Evolutionary conservation across 1,284 basidiomycete species (phyloP), one percentile per base, ranked within the genome.

Genomic region (Cryptococcus depauperatus): DNA sequence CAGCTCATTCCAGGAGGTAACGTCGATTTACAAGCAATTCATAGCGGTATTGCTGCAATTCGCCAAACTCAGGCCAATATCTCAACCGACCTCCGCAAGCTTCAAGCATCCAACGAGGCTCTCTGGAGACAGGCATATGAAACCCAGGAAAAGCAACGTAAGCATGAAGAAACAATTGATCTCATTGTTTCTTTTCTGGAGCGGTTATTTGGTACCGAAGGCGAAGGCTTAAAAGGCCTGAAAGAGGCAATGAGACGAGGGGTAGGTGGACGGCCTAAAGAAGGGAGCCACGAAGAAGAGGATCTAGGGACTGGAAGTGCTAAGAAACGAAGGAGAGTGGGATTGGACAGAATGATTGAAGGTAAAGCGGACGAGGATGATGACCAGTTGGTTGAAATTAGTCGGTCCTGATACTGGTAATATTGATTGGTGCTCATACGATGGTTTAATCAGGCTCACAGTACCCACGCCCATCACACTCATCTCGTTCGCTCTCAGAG

Each of bases 121-220:
- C 71, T 98, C 4, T 98, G 93, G 92, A 82, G 90, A 61, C 91
- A 98, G 61, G 84, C 89, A 0, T 73, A 91, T 55, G 77, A 82
- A 30, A 81, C 86, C 3, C 74, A 86, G 8, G 80, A 84, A 55
- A 78, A 83, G 47, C 83, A 91, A 61, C 82, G 88, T 61, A 88
- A 87, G 60, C 90, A 95, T 57, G 85, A 95, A 61, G 92, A 97
- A 67, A 96, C 90, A n/a, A 91, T 97, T 63, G 91, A 95, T 64
- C 77, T 88, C 47, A 96, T 98, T 52, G 77, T 98, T 52, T 84
- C 89, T 50, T 97, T 98, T 71, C 73, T 98, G 41, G 91, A 90
- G 16, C 83, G 89, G 23, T 84, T 96, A 2, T 97, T 97, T 71
- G 90, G 90, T 4, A 69, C 63, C 18, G 68, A 70, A 41, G 67